Conservation (phyloP, 164 flowering plant species). For the Vitis labrusca region DNA sequence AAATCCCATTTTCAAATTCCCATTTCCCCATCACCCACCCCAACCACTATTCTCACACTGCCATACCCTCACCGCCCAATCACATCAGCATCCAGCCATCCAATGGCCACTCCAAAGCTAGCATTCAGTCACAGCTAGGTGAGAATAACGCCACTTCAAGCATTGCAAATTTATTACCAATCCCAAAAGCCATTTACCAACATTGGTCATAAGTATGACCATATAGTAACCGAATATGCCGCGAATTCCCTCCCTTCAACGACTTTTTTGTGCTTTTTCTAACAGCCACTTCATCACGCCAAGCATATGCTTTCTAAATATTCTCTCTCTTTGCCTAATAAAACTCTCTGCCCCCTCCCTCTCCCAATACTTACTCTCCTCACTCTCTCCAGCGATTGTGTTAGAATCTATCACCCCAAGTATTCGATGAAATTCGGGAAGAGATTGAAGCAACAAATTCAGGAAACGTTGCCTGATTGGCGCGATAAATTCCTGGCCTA, state of each 20-base stretch:
- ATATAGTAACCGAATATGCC: conserved; percentile 46
- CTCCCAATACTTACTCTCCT: neutral
- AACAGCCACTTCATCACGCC: conserved; percentile 48
- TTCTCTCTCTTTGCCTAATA: conserved; percentile 33
- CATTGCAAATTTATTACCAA: neutral
- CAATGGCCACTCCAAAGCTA: neutral
- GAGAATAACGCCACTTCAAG: neutral
- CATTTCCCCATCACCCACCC: neutral
- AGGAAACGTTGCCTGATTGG: conserved; percentile 82
- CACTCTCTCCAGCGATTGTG: too few species aligned
- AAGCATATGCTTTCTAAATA: conserved; percentile 70
- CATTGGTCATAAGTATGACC: conserved; percentile 14
- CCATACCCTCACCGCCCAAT: neutral
- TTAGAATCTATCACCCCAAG: too few species aligned
- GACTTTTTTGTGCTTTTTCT: conserved; percentile 21
- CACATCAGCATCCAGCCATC: neutral
- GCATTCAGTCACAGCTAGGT: neutral
- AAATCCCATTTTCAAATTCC: neutral
- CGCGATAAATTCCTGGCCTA: conserved; percentile 71
- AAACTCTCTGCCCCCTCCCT: neutral
- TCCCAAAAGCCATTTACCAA: neutral
- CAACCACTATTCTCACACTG: neutral
- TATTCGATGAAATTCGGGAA: conserved; percentile 81
- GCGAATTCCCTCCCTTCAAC: conserved; percentile 27
- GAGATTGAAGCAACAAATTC: conserved; percentile 65